Conservation (phyloP, 352 stramenopile genomes). For the Bremia lactucae region DNA sequence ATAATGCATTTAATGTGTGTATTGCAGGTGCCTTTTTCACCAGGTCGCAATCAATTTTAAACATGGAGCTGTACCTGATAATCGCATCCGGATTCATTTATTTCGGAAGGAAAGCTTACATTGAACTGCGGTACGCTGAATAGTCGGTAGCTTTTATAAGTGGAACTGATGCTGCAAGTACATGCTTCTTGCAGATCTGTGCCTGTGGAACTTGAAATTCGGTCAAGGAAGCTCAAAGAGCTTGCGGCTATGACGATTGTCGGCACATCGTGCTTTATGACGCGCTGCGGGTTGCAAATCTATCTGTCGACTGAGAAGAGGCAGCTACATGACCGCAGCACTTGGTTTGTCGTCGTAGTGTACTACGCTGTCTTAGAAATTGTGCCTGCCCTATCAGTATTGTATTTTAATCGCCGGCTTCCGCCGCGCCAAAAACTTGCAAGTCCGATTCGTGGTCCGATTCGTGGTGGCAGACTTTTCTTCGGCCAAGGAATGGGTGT, state of each 20-base stretch:
- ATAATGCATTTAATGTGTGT: not conserved
- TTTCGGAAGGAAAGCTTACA: constrained; percentile 71
- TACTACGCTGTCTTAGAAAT: constrained; percentile 80
- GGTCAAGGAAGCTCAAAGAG: constrained; percentile 78
- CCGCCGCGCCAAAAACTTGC: constrained; percentile 30
- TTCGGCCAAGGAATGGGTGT: constrained; percentile 32
- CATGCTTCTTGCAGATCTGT: constrained; percentile 35
- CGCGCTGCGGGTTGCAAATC: constrained; percentile 57
- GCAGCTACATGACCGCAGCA: constrained; percentile 65
- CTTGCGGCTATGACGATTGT: constrained; percentile 70
- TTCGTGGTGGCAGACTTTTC: constrained; percentile 34
- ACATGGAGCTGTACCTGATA: constrained; percentile 72
- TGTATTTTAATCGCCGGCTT: constrained; percentile 80
- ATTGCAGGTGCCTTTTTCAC: constrained; percentile 67
- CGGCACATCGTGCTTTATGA: constrained; percentile 78
- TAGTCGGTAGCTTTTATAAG: not conserved
- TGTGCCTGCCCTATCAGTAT: constrained; percentile 55
- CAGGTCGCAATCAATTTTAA: constrained; percentile 63
- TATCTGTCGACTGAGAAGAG: constrained; percentile 53
- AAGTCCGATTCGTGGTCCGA: constrained; percentile 32
- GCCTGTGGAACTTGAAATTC: constrained; percentile 70
- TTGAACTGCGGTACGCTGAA: constrained; percentile 47
- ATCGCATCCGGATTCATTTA: constrained; percentile 69
- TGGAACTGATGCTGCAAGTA: not conserved
- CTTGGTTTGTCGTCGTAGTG: constrained; percentile 70